Conservation (phyloP, 257 asterid species). For the Lavandula angustifolia region DNA sequence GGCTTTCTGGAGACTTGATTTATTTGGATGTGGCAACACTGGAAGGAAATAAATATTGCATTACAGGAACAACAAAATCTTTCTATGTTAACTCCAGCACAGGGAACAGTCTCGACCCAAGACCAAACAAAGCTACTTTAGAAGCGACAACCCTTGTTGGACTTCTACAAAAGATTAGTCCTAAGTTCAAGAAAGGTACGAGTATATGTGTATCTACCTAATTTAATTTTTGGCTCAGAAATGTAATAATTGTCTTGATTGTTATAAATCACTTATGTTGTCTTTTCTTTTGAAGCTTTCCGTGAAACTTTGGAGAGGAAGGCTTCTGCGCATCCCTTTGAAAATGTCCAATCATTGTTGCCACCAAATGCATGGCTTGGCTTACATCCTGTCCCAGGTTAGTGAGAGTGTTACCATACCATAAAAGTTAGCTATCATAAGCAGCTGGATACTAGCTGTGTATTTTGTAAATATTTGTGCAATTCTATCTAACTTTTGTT, state of each 20-base stretch:
- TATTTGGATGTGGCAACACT: slow-evolving; percentile 86
- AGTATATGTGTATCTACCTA: slow-evolving; percentile 20
- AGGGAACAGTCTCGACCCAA: slow-evolving; percentile 72
- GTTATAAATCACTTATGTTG: slow-evolving; percentile 19
- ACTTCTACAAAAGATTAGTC: slow-evolving; percentile 85
- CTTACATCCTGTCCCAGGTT: slow-evolving; percentile 78
- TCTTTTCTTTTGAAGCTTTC: slow-evolving; percentile 57
- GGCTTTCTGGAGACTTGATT: slow-evolving; percentile 94
- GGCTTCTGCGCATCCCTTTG: slow-evolving; percentile 95
- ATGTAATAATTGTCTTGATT: not conserved
- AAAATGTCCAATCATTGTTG: slow-evolving; percentile 76
- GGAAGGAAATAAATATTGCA: slow-evolving; percentile 82
- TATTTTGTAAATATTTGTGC: not conserved
- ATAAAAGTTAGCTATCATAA: slow-evolving; percentile 11
- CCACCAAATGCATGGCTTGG: slow-evolving; percentile 94
- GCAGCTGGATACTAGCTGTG: not conserved
- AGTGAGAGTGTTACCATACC: slow-evolving; percentile 30
- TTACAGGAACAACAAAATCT: slow-evolving; percentile 82
- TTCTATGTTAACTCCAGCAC: slow-evolving; percentile 86
- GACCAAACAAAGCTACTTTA: slow-evolving; percentile 56
- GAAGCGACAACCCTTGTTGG: slow-evolving; percentile 88
- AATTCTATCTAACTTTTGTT: not conserved
- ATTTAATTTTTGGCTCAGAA: slow-evolving; percentile 12
- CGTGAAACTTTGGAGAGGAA: slow-evolving; percentile 87
- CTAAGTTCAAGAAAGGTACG: slow-evolving; percentile 90